Evolutionary conservation across 108 stramenopile genomes (phyloP), one percentile per base, ranked within the genome.

Genomic region (Skeletonema tropicum): DNA sequence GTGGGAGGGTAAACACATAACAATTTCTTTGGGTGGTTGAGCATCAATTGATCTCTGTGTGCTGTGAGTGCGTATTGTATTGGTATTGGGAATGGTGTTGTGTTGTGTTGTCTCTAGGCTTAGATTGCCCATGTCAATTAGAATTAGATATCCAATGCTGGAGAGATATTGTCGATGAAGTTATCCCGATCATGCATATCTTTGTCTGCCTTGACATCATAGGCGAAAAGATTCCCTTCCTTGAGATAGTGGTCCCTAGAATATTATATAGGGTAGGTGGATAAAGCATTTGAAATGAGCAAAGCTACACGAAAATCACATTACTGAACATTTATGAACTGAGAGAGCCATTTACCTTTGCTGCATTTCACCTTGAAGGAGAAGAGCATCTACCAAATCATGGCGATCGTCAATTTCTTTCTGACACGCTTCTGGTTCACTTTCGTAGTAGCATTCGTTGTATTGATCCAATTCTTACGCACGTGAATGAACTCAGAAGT

Each of bases 361-460:
- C 45, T 58, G 68, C 63, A 77, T 35, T 59, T 77, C 76, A 39
- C 64, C 32, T 70, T 77, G 76, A 19, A 77, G 64, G 17, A 77
- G 64, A 14, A 77, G 76, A 9, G 58, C 29, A 11, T 77, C 60
- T 25, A 63, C 68, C 19, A 77, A 61, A 33, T 77, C 76, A 10
- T 52, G 32, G 7, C 76, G 76, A 64, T 77, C 76, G 25, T 70
- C 60, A 57, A 68, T 65, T 70, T 77, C 76, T 58, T 77, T 77
- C 33, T 57, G 25, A 29, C 76, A 77, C n/a, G 64, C 76, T 63
- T 70, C 62, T 45, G 57, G 3, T 7, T 49, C 76, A 21, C 64
- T 64, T 65, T 77, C 76, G 25, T 77, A 77, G 55, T 64, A 77
- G 21, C 76, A 77, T n/a, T 69, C 76, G 55, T 70, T 62, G 41